Evolutionary conservation across 2,329 filamentous ascomycete genomes (phyloP), one percentile per base, ranked within the genome.

Genomic region (Cladorrhinum sp.): DNA sequence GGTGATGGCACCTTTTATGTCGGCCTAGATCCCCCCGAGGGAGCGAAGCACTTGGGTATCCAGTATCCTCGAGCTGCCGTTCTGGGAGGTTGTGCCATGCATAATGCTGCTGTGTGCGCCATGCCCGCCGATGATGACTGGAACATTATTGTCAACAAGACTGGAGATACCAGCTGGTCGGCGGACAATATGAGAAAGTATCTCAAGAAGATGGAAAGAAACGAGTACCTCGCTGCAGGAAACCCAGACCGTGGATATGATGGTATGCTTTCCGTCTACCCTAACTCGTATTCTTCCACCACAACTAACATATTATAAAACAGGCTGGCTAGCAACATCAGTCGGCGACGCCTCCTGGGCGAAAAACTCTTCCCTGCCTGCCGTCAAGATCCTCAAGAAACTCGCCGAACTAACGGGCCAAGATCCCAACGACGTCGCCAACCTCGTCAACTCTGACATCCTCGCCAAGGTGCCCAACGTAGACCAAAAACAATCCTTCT

Each of bases 91-190:
- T 82, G 80, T 71, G 80, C 82, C 1, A 79, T 81, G 4, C 86
- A 89, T 72, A 85, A 87, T 50, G 85, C 84, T 6, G 72, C 86
- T 50, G 81, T 88, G 53, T 77, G 81, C 16, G 75, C 87, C 24
- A 81, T 85, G 61, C 85, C 86, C 0, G 79, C 84, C 60, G 76
- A 81, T 51, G 80, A 78, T 25, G 86, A 89, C 70, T 89, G 82
- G 41, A 76, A 85, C 50, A 73, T 81, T 66, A 81, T 89, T 58
- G 80, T 66, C 2, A 71, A 73, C 12, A 67, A 87, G 25, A 89
- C 86, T 1, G 85, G 85, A 3, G 86, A 89, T 66, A 65, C 71
- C 1, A 83, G 82, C 0, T 89, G 86, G 85, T 72, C 75, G 0
- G 75, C 84, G 0, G 73, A 75, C 4, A 84, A 84, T 62, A 88